Base-by-base conservation (phyloP, 1,284 basidiomycete genomes). In the Uromyces viciae-fabae region DNA sequence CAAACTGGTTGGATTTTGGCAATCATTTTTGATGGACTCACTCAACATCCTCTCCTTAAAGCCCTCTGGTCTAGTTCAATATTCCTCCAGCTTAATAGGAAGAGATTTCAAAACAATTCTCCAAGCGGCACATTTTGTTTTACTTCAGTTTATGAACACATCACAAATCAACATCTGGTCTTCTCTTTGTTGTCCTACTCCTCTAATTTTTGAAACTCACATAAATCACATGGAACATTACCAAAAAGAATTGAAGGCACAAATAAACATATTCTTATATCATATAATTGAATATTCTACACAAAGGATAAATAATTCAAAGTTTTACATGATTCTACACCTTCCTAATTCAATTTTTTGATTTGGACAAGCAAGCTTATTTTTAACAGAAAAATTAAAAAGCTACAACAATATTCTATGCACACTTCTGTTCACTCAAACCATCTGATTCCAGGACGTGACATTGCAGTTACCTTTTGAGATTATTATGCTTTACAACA, bases 251-350 rank as follows among this genome's bases (percentile, higher is more conserved):
- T 38, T 54, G 7, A 40, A 83, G 7, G 7, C 46, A 1, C 84
- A 82, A 38, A 87, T 88, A 25, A 43, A 86, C 0, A 36, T 83
- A 14, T 86, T 87, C 73, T 82, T 87, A 0, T 31, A 84, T 0
- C 82, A 82, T 5, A 84, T 85, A 0, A 84, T 84, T 0, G 64
- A 40, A 0, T 86, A 84, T 84, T 86, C 84, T 0, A 64, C 73
- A 8, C 83, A 81, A 0, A 87, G 86, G 87, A 86, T 87, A 76
- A 87, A 87, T 78, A 88, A 88, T 79, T 85, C 86, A 0, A 88
- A 88, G 77, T 87, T 85, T 52, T 84, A 85, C 60, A 68, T 84
- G 8, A 3, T 85, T 3, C 49, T 82, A 0, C 84, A 85, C 25
- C 79, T 85, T 22, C 68, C 77, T 14, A 68, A 73, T 1, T 83